Evolutionary conservation across 306 rosid species (phyloP), one percentile per base, ranked within the genome.

Genomic region (Fagus crenata): DNA sequence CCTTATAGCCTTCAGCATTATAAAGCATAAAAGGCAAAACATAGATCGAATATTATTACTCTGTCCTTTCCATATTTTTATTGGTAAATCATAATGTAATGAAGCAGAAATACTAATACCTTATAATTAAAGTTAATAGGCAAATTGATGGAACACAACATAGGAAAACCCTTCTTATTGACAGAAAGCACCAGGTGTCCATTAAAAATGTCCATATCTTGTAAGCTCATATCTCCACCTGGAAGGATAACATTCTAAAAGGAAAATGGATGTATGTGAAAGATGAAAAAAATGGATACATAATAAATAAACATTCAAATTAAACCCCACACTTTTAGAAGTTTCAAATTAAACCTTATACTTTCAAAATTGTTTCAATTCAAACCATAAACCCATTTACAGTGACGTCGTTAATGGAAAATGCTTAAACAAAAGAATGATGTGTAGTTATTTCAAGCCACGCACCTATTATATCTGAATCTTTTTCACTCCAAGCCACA

Each of bases 151-250:
- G 98, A 92, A 75, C 93, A 92, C 12, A 92, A 74, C 85, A 81
- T 32, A 42, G 97, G 89, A 80, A 74, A 77, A 54, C 91, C 92
- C 73, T 86, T 90, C 83, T 86, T 92, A 74, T 80, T 87, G 82
- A 95, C 80, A 76, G 64, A 87, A 85, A 92, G 97, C 85, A 95
- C 97, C 83, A 95, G 84, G 88, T 90, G 92, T 51, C 91, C 90
- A 82, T 87, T 79, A 82, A 88, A 89, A 39, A 95, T 81, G 81
- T 95, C 98, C 98, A 92, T 89, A 74, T 92, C 98, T 81, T 85
- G 87, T 72, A 95, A 41, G 78, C 80, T 86, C 72, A 65, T 82
- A 74, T 92, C 95, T 72, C 77, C 75, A 82, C 81, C 81, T 12
- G 96, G 93, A 81, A 95, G 83, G 76, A 90, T 75, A 81, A 88